A percentile compares a stretch with the other conserved stretches of the same genome.
phyloP scores from a whole-genome alignment of 805 yeast genomes.

The Metschnikowia reukaufii region DNA sequence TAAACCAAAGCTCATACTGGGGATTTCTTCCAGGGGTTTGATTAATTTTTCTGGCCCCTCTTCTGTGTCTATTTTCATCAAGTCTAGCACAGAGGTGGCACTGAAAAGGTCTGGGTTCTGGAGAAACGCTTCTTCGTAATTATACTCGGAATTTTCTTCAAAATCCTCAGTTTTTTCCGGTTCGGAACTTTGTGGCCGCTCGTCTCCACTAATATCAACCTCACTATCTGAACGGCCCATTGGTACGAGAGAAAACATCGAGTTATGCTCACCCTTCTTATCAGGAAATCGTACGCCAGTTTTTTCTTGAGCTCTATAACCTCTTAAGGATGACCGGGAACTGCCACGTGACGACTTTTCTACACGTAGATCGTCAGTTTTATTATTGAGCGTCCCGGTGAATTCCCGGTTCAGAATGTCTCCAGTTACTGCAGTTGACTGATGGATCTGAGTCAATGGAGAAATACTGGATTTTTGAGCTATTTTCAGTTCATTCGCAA shows the following conservation, averaged over 20 bases:
- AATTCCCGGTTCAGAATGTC: not conserved
- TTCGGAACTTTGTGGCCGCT: slow-evolving; percentile 13
- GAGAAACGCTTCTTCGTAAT: slow-evolving; percentile 5
- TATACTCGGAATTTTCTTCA: not conserved
- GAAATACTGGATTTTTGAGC: slow-evolving; percentile 11
- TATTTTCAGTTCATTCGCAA: not conserved
- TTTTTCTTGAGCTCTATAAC: not conserved
- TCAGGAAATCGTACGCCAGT: not conserved
- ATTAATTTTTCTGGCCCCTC: too few relatives aligned
- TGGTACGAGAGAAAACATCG: slow-evolving; percentile 10
- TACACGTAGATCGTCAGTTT: not conserved
- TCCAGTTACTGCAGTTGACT: not conserved
- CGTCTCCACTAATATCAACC: slow-evolving; percentile 20
- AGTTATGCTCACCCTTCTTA: slow-evolving; percentile 1
- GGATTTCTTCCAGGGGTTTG: not conserved
- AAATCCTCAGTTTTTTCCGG: not conserved
- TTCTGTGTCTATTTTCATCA: slow-evolving; percentile 4
- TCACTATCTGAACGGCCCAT: slow-evolving; percentile 26
- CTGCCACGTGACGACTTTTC: not conserved
- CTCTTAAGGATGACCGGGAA: slow-evolving; percentile 1
- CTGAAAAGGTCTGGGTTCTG: slow-evolving; percentile 8
- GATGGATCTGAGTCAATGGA: slow-evolving; percentile 14
- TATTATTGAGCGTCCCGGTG: not conserved
- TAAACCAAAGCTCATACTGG: not conserved
- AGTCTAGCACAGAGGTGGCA: slow-evolving; percentile 11